These are phyloP conservation scores for Alnus rubra DNA, from an alignment of 306 rosid genomes.

Conservation along the genomic window DNA sequence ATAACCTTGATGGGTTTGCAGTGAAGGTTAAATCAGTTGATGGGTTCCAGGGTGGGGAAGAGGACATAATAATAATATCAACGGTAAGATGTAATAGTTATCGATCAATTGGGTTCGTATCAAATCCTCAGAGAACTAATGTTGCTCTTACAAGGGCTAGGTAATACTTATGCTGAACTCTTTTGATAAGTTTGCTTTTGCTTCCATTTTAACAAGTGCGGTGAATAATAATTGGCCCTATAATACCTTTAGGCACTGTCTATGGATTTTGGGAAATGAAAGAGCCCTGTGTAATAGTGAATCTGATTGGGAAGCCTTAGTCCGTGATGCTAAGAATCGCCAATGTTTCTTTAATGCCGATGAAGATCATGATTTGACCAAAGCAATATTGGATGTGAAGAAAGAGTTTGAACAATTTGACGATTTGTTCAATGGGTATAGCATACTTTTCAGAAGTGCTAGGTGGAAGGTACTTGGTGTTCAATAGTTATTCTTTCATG, in stretches of 20 bases:
- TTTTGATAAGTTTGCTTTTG: neutral
- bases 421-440: slow-evolving; percentile 63
- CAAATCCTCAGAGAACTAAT: slow-evolving; percentile 58
- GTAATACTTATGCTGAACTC: slow-evolving; percentile 29
- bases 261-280: slow-evolving; percentile 82
- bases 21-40: slow-evolving; percentile 76
- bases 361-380: slow-evolving; percentile 57
- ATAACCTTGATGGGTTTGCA: slow-evolving; percentile 40
- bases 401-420: slow-evolving; percentile 56
- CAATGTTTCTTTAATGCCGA: slow-evolving; percentile 66
- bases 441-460: slow-evolving; percentile 53
- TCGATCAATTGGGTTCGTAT: slow-evolving; percentile 49
- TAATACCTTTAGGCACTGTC: slow-evolving; percentile 52
- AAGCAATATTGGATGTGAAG: slow-evolving; percentile 54
- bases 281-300: slow-evolving; percentile 39
- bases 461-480: slow-evolving; percentile 67
- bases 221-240: slow-evolving; percentile 3
- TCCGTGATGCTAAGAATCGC: slow-evolving; percentile 59
- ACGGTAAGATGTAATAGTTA: slow-evolving; percentile 56
- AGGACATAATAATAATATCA: slow-evolving; percentile 67
- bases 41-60: slow-evolving; percentile 86
- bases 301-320: slow-evolving; percentile 60
- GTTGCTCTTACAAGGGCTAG: slow-evolving; percentile 90
- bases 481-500: slow-evolving; percentile 2
- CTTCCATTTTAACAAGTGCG: neutral